Conservation (phyloP, 2,329 filamentous ascomycete species). For the Penicillium janthinellum region DNA sequence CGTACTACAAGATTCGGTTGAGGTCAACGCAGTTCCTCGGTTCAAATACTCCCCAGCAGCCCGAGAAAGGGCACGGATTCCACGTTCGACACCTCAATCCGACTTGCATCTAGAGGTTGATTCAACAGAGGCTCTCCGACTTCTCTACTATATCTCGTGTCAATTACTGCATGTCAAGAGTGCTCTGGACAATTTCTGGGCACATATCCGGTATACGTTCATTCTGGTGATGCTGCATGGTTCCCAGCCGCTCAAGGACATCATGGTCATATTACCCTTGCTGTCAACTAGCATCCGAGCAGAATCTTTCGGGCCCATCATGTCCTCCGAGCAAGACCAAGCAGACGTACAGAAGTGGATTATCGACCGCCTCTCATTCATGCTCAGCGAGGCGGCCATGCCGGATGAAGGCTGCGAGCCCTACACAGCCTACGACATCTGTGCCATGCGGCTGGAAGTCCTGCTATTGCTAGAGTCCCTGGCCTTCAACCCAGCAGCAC, state of each 20-base stretch:
- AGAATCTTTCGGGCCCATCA: slow-evolving; percentile 58
- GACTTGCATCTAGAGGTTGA: slow-evolving; percentile 54
- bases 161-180: slow-evolving; percentile 49
- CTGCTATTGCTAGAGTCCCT: slow-evolving; percentile 47
- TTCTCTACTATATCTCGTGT: slow-evolving; percentile 56
- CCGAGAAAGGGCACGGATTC: slow-evolving; percentile 41
- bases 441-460: slow-evolving; percentile 48
- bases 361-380: slow-evolving; percentile 59
- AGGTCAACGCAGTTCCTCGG: slow-evolving; percentile 58
- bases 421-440: slow-evolving; percentile 43
- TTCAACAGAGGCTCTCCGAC: slow-evolving; percentile 55
- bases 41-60: slow-evolving; percentile 49
- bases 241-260: slow-evolving; percentile 59
- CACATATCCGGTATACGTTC: slow-evolving; percentile 58
- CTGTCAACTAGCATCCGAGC: slow-evolving; percentile 58
- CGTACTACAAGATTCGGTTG: slow-evolving; percentile 48
- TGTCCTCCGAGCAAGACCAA: slow-evolving; percentile 42
- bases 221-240: slow-evolving; percentile 61
- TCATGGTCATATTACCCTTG: slow-evolving; percentile 57
- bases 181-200: slow-evolving; percentile 56
- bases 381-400: slow-evolving; percentile 58
- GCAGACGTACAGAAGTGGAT: slow-evolving; percentile 49
- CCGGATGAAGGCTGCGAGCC: slow-evolving; percentile 47
- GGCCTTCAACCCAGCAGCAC: slow-evolving; percentile 54
- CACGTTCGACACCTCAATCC: slow-evolving; percentile 44